Conservation (phyloP, 1,139 yeast species). For the Taphrina populina region DNA sequence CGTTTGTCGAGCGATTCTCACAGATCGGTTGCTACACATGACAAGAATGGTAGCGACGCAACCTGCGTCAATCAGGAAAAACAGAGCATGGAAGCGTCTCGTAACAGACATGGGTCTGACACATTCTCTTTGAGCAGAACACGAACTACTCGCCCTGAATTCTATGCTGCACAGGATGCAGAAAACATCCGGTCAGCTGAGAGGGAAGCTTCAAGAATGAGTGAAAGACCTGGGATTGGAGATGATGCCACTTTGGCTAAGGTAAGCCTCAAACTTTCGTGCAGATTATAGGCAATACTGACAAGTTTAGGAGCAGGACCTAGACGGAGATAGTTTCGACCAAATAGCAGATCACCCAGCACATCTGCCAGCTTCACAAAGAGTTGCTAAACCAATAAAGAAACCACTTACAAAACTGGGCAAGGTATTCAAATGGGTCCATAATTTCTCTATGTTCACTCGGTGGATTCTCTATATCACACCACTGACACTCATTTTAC, state of each 20-base stretch:
- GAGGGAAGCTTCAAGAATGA: constrained; percentile 24
- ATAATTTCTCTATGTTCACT: constrained; percentile 28
- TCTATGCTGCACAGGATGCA: constrained; percentile 27
- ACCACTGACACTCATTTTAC: constrained; percentile 33
- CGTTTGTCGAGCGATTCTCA: constrained; percentile 19
- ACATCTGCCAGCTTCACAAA: constrained; percentile 23
- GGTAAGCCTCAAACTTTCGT: no score
- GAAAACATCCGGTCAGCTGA: constrained; percentile 26
- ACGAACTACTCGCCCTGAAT: constrained; percentile 10
- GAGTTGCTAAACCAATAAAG: constrained; percentile 21
- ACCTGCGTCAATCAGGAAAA: constrained; percentile 14
- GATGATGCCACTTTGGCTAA: no score
- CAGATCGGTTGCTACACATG: constrained; percentile 4
- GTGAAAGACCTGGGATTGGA: not conserved
- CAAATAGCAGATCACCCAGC: constrained; percentile 24
- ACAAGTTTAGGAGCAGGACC: not conserved
- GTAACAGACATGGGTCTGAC: not conserved
- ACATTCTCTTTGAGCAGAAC: not conserved
- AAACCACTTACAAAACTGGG: constrained; percentile 34
- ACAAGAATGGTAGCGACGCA: constrained; percentile 13
- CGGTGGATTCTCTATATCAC: constrained; percentile 34
- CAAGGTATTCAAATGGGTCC: constrained; percentile 32
- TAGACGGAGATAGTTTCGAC: constrained; percentile 24
- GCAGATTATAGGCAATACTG: not conserved
- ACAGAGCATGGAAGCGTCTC: not conserved